Evolutionary conservation across 1,139 yeast genomes (phyloP).

Genomic region (Candida tunisiensis): DNA sequence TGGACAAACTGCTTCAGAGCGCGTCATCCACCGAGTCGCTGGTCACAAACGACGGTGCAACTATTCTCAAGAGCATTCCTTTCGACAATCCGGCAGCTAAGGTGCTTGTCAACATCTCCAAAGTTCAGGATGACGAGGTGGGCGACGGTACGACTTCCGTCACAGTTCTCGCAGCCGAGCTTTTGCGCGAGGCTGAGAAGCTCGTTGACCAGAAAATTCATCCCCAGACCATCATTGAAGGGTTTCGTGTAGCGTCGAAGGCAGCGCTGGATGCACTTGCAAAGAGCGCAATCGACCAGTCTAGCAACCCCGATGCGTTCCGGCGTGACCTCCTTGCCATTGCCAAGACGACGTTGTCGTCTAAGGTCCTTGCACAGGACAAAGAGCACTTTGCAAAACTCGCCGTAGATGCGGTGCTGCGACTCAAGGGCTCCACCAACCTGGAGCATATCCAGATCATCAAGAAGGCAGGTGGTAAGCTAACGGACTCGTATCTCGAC

Average conservation of each 20-base stretch:
- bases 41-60: constrained; percentile 97
- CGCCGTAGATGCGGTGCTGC: constrained; percentile 87
- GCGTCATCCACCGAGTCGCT: constrained; percentile 62
- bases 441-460: constrained; percentile 88
- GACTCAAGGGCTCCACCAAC: constrained; percentile 89
- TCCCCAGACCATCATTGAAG: constrained; percentile 96
- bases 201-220: constrained; percentile 86
- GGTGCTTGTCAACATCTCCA: constrained; percentile 86
- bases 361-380: constrained; percentile 90
- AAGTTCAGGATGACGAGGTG: constrained; percentile 96
- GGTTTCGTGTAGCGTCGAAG: constrained; percentile 73
- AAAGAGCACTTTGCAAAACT: constrained; percentile 74
- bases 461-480: constrained; percentile 84
- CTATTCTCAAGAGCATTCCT: constrained; percentile 86
- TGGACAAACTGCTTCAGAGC: constrained; percentile 89
- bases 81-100: constrained; percentile 97
- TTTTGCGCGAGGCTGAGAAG: constrained; percentile 88
- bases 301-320: constrained; percentile 43
- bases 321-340: constrained; percentile 66
- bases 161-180: constrained; percentile 81
- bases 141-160: constrained; percentile 99
- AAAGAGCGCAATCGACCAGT: constrained; percentile 61
- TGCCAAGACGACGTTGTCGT: constrained; percentile 86
- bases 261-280: constrained; percentile 76
- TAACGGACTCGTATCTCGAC: constrained; percentile 83